Base-by-base conservation (phyloP, 805 yeast genomes). In the Nadsonia fulvescens region DNA sequence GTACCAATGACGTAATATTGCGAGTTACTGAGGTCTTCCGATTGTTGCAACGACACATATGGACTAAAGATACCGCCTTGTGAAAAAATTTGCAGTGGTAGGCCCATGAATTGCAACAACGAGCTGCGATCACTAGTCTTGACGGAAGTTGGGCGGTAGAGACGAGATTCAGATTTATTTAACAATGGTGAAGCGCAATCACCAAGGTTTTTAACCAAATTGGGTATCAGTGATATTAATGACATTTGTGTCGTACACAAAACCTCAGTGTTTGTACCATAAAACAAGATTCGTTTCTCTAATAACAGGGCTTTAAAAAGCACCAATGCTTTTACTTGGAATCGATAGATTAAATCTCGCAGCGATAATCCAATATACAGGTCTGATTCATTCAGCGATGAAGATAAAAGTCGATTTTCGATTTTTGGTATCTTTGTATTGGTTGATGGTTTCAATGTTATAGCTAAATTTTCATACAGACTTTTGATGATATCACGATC, bases 41-140 rank as follows among this genome's bases (percentile, higher is more conserved):
- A 54, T 43, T 86, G 96, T 47, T 86, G 98, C 29, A 89, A 54
- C 0, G 96, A 92, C n/a, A 83, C 61, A 50, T 86, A 89, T 2
- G 98, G 96, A 38, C 75, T 73, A 59, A 91, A 83, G 32, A 86
- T 61, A 2, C 91, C 82, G 22, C 91, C 91, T 37, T 67, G 65
- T 25, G 81, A 81, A 49, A 89, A 89, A 1, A 82, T 48, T 38
- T 75, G 83, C 25, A 89, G 54, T 0, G 98, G 98, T 16, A 89
- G 56, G 0, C 96, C 98, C 42, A 81, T 63, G 44, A 79, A 89
- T 17, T 65, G 53, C 20, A 86, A 52, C 44, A 83, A 60, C 1
- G 93, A 77, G 34, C 62, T 59, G 26, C 94, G 54, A 47, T 81
- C 83, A 32, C 78, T 72, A 5, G 92, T 68, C 37, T 67, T 71